A percentile compares a stretch with the other conserved stretches of the same genome.
Evolutionary conservation across 176 grass and related monocot species (phyloP).

Genomic region (Rhynchospora pubera): DNA sequence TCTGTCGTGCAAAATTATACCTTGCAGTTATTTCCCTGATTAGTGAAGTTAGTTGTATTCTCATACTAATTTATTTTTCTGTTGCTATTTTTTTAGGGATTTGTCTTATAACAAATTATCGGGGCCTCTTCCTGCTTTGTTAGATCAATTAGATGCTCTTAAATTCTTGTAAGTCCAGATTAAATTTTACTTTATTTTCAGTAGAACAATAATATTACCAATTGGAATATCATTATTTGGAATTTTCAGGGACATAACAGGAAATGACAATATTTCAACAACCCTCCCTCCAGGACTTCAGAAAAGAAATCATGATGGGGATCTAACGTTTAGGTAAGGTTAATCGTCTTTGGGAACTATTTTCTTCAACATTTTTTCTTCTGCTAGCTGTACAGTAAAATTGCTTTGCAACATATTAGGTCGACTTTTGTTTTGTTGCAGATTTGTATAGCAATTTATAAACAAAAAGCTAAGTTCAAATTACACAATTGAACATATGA

Average conservation of each 20-base stretch:
- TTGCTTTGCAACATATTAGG: too few species aligned
- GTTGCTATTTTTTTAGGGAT: conserved; percentile 18
- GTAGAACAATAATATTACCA: not conserved
- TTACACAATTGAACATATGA: too few species aligned
- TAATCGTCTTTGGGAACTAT: not conserved
- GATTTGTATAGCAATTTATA: too few species aligned
- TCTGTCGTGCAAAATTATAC: not conserved
- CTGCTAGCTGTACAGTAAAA: too few species aligned
- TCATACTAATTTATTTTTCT: not conserved
- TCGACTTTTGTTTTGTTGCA: too few species aligned
- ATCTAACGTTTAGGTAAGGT: not conserved
- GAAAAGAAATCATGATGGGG: not conserved
- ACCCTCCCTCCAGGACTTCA: not conserved
- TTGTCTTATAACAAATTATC: conserved; percentile 34
- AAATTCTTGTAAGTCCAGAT: conserved; percentile 31
- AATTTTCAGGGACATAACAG: not conserved
- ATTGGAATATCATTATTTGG: not conserved
- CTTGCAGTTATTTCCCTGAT: not conserved
- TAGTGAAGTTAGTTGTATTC: not conserved
- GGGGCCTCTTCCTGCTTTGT: conserved; percentile 27
- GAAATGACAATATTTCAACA: not conserved
- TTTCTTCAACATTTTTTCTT: not conserved
- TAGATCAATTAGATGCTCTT: conserved; percentile 27
- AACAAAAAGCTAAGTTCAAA: too few species aligned
- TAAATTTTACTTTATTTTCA: not conserved